A percentile compares a stretch with the other conserved stretches of the same genome.
phyloP scores from a whole-genome alignment of 345 rosid genomes.

The Camelina neglecta region DNA sequence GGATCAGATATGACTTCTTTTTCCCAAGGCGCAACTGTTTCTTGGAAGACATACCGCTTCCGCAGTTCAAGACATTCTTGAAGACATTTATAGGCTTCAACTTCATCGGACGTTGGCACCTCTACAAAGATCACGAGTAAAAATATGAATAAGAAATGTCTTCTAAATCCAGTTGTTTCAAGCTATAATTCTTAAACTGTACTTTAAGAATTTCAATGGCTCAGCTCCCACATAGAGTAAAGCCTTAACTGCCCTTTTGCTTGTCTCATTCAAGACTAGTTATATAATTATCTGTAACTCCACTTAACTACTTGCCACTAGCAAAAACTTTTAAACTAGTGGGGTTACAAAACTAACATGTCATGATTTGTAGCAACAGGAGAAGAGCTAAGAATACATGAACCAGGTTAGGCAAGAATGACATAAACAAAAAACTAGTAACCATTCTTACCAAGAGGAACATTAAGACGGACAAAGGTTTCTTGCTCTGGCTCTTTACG shows the following conservation, averaged over 20 bases:
- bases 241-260: neutral
- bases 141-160: neutral
- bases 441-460: constrained; percentile 67
- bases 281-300: constrained; percentile 2
- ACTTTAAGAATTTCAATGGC: neutral
- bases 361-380: constrained; percentile 1
- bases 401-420: constrained; percentile 1
- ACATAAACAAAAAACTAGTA: neutral
- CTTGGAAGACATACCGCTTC: constrained; percentile 76
- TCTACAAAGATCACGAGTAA: constrained; percentile 51
- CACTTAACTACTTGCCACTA: constrained; percentile 23
- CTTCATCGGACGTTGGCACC: constrained; percentile 86
- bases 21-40: constrained; percentile 95
- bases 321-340: neutral
- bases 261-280: constrained; percentile 1
- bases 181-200: constrained; percentile 5
- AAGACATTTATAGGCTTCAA: constrained; percentile 71
- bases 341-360: neutral
- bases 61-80: constrained; percentile 97
- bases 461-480: constrained; percentile 81
- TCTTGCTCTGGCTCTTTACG: constrained; percentile 99
- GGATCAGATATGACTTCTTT: constrained; percentile 95
- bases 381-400: constrained; percentile 1
- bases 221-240: constrained; percentile 14
- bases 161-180: neutral